phyloP scores from a whole-genome alignment of 2,329 filamentous ascomycete genomes.

The Fusarium hainanense region DNA sequence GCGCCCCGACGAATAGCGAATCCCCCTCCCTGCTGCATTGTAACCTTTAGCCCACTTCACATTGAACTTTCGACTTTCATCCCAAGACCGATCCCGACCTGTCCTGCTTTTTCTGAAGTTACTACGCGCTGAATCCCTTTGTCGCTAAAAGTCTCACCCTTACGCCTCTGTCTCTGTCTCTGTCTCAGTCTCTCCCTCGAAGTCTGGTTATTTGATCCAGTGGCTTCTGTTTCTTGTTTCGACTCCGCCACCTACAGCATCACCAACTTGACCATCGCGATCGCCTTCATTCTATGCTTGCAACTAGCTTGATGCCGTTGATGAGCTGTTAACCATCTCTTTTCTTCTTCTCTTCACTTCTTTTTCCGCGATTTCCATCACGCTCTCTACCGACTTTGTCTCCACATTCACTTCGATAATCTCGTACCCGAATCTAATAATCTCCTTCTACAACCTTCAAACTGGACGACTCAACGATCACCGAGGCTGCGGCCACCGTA shows the following conservation, averaged over 20 bases:
- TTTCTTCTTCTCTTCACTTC: slow-evolving; percentile 10
- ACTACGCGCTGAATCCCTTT: background rate
- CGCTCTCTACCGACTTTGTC: slow-evolving; percentile 40
- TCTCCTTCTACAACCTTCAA: slow-evolving; percentile 45
- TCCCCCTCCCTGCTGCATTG: slow-evolving; percentile 26
- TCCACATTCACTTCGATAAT: slow-evolving; percentile 32
- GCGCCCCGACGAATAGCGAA: slow-evolving; percentile 26
- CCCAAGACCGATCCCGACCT: slow-evolving; percentile 1
- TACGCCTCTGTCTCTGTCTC: background rate
- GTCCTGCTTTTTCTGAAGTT: background rate
- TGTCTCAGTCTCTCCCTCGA: slow-evolving; percentile 35
- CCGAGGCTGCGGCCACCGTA: slow-evolving; percentile 37
- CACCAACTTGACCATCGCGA: slow-evolving; percentile 7
- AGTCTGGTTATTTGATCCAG: slow-evolving; percentile 5
- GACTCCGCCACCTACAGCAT: slow-evolving; percentile 31
- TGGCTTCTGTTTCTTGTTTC: slow-evolving; percentile 29
- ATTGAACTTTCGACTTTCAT: background rate
- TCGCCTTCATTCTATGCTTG: slow-evolving; percentile 21
- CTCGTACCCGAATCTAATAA: slow-evolving; percentile 15
- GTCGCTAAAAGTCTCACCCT: background rate
- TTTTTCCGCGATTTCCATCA: slow-evolving; percentile 17
- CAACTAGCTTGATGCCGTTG: slow-evolving; percentile 44
- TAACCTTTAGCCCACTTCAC: slow-evolving; percentile 6
- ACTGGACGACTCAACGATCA: slow-evolving; percentile 57
- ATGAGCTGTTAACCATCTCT: slow-evolving; percentile 37